Base-by-base conservation (phyloP, 164 flowering plant species). In the Protea cynaroides region DNA sequence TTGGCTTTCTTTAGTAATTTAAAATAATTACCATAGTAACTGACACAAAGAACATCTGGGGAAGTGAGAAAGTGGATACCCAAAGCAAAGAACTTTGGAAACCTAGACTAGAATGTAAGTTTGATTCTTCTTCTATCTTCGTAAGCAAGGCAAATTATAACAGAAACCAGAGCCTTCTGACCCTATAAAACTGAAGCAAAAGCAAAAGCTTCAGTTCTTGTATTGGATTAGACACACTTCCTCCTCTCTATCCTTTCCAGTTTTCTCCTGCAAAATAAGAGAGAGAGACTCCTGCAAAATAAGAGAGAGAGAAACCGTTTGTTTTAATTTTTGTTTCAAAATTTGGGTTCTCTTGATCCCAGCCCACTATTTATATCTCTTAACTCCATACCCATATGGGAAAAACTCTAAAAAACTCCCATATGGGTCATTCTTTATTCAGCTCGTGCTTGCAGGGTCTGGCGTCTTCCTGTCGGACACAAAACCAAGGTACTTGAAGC, bases 171-270 rank as follows among this genome's bases (percentile, higher is more conserved):
- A 49, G 59, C 65, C 71, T 66, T 62, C 74, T 65, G 53, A 59
- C 70, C 77, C 63, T 50, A 67, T 66, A 74, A 71, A 75, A 71
- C 64, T 64, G 62, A 62, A 83, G 80, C 76, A 80, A 79, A 82
- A 87, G 84, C 76, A 67, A 83, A 83, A 85, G 88, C 74, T 82
- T 71, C 86, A 80, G 86, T 76, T 83, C 71, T 79, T 83, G 94
- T 86, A 80, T 83, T 68, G 89, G 86, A 86, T 83, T 75, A 90
- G 84, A 79, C 79, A 79, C 87, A 82, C 49, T 15, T 70, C 68
- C 52, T 77, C 29, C 64, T 43, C 56, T 59, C 52, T 49, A 29
- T 49, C 18, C 52, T 49, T 67, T 68, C 59, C 71, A n/a, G n/a
- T 58, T 69, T 62, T 57, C 62, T 58, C 38, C 38, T 59, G n/a